phyloP scores from a whole-genome alignment of 176 grass and related monocot species.

The Neostapfia colusana region DNA sequence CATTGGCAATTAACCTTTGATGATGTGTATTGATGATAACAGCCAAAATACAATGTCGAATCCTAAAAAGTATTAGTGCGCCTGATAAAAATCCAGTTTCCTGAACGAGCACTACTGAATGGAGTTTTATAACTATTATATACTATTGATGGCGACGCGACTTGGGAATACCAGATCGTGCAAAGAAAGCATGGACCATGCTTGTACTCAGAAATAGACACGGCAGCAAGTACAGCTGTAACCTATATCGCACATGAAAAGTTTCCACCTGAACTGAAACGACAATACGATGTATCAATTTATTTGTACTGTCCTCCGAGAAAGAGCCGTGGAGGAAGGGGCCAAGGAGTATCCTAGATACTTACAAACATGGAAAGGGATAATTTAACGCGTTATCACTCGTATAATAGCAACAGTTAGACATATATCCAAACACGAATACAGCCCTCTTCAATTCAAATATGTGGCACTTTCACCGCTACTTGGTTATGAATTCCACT shows the following conservation, averaged over 20 bases:
- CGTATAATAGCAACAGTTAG: not conserved
- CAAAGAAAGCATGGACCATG: not conserved
- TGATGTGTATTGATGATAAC: not conserved
- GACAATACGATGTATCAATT: not conserved
- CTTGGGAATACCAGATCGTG: not conserved
- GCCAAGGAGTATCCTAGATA: not conserved
- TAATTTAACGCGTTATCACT: not conserved
- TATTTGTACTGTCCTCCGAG: not conserved
- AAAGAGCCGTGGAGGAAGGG: not conserved
- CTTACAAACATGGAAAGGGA: not conserved
- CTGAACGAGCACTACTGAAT: not conserved
- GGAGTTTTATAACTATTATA: too few species aligned
- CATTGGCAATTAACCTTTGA: not conserved
- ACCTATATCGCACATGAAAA: slow-evolving; percentile 3
- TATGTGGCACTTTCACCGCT: too few species aligned
- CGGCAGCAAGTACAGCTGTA: slow-evolving; percentile 26
- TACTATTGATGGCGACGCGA: not conserved
- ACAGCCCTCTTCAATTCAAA: too few species aligned
- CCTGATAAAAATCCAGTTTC: not conserved
- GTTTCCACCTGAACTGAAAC: not conserved
- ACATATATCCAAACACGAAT: not conserved
- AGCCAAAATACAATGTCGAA: not conserved
- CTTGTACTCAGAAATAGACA: slow-evolving; percentile 19
- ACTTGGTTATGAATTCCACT: too few species aligned
- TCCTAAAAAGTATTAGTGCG: not conserved